Evolutionary conservation across 805 yeast species (phyloP), one percentile per base, ranked within the genome.

Genomic region (Peterozyma xylosa): DNA sequence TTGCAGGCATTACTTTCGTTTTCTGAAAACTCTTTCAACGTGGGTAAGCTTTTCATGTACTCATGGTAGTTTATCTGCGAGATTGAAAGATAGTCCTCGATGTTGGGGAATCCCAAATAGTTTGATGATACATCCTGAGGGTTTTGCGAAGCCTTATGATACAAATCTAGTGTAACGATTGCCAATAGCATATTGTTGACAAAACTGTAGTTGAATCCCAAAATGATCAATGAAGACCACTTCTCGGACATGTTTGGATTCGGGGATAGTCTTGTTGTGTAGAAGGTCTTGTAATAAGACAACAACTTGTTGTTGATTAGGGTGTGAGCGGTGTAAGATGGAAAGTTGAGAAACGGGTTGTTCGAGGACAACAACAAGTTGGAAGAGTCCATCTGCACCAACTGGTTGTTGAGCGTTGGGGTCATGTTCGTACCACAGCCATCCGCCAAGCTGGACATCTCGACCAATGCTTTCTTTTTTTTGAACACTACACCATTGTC

Each of bases 251-350:
- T 39, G 14, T 18, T 29, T n/a, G 35, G 38, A 6, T 9, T 3
- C 11, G 30, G 10, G 5, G 41, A 13, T 14, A 42, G 37, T 13
- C 35, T 34, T 3, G 3, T 2, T 13, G 21, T 27, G 21, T 38
- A n/a, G 5, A 3, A 17, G 5, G 30, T 40, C 9, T 14, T 7
- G 37, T 14, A 44, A 27, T 32, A 40, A 13, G 39, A 35, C 17
- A 39, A n/a, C 30, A 44, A 40, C n/a, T 17, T 35, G 21, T 39
- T 40, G 15, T 44, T 44, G 5, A 40, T 32, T 27, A 27, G 29
- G 9, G 43, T 21, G 32, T 44, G 30, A 29, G 39, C 38, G 18
- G 40, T 14, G 27, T 44, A 44, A 15, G 41, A 36, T 5, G 46
- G 46, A 32, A 44, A 40, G 2, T 21, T 21, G 27, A 5, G 27